Evolutionary conservation across 371 early-diverging fungal genomes (phyloP), one percentile per base, ranked within the genome.

Genomic region (Coemansia sp.): DNA sequence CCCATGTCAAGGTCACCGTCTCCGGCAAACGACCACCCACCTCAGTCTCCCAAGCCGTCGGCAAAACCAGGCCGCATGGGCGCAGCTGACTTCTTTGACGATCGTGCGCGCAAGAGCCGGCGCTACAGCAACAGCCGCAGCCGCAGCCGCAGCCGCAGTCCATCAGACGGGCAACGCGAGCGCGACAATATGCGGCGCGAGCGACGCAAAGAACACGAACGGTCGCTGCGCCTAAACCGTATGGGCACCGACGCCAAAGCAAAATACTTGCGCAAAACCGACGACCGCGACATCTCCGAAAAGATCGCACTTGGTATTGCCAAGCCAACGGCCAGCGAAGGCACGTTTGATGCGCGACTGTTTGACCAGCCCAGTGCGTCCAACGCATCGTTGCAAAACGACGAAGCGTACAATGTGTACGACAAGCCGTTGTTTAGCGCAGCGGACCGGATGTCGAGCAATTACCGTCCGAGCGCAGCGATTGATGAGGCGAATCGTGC

Each of bases 251-350:
- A 93, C 70, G 89, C 92, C 16, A 90, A 88, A 72, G 92, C 93
- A 23, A 92, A 91, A 66, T 86, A 90, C 44, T 77, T 91, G 72
- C 91, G 92, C 56, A 84, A 87, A 84, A 83, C 84, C 67, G 84
- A 89, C 70, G 90, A 90, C 2, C 90, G 99, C 78, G 99, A 98
- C 84, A 93, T 98, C 59, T 95, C 97, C 1, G 99, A 98, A 82
- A 97, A 96, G 82, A 92, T 98, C 68, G 98, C 99, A 2, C 86
- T 98, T 59, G 98, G 98, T 40, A 81, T 95, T 56, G 97, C 96
- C 37, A 91, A 94, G 68, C 98, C 97, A 0, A 88, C 95, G 0
- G 77, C 91, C 57, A 88, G 90, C 78, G 99, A 97, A 59, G 87
- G 92, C 61, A 85, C 96, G 90, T 97, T 89, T 72, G 99, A 98